A percentile compares a stretch with the other conserved stretches of the same genome.
Evolutionary conservation across 23 red algal genomes (phyloP).

Genomic region (Gracilaria caudata): DNA sequence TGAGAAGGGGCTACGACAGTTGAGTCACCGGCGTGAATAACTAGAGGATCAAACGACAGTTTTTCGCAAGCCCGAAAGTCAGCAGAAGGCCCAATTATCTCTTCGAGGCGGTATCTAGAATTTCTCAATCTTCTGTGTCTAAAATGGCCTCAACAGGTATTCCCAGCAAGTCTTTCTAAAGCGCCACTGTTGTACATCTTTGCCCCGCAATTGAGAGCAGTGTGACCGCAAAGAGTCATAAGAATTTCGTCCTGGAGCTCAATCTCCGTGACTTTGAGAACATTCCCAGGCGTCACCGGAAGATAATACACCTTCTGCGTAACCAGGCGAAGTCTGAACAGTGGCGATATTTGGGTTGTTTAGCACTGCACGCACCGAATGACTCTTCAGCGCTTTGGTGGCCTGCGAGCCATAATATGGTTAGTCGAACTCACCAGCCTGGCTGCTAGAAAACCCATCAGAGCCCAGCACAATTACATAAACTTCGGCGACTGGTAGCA

Average conservation of each 20-base stretch:
- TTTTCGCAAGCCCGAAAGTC: conserved; percentile 63
- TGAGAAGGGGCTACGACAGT: conserved; percentile 97
- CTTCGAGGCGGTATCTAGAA: conserved; percentile 88
- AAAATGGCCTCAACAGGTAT: conserved; percentile 94
- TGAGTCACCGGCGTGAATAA: conserved; percentile 97
- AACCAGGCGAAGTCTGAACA: conserved; percentile 92
- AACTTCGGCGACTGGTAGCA: background rate
- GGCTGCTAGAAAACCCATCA: conserved; percentile 94
- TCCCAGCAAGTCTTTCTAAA: conserved; percentile 78
- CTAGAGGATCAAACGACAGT: conserved; percentile 96
- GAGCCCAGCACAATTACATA: conserved; percentile 90
- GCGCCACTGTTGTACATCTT: conserved; percentile 78
- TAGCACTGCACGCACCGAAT: conserved; percentile 87
- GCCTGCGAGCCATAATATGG: conserved; percentile 96
- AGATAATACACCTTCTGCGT: conserved; percentile 99
- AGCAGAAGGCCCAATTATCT: conserved; percentile 96
- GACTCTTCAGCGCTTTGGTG: conserved; percentile 90
- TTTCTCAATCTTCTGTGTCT: conserved; percentile 97
- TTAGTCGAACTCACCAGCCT: conserved; percentile 99
- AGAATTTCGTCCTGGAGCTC: conserved; percentile 94
- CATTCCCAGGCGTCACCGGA: conserved; percentile 90
- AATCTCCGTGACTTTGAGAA: conserved; percentile 91
- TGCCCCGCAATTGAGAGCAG: conserved; percentile 96
- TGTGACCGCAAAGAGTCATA: conserved; percentile 95
- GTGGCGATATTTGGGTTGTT: conserved; percentile 99